Conservation (phyloP, 768 basidiomycete species). For the Leccinum fibrillosum region DNA sequence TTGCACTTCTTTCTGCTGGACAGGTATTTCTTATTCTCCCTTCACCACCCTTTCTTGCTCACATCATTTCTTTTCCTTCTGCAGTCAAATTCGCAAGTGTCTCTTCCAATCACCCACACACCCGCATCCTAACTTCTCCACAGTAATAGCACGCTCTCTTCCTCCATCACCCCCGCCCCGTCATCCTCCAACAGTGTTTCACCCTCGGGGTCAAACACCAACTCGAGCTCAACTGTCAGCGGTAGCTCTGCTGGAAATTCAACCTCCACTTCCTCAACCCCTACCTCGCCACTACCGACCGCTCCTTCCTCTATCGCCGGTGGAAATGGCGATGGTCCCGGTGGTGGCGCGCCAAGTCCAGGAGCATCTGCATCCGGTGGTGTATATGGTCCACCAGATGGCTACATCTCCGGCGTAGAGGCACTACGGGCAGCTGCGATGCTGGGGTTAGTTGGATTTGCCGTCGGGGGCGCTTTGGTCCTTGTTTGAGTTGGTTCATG, state of each 20-base stretch:
- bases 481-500: conserved; percentile 34
- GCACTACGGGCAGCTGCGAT: conserved; percentile 45
- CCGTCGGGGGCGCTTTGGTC: conserved; percentile 48
- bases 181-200: conserved; percentile 22
- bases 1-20: conserved; percentile 26
- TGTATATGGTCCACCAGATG: conserved; percentile 64
- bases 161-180: conserved; percentile 46
- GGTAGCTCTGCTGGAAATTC: conserved; percentile 27
- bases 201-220: conserved; percentile 21
- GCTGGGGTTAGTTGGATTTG: conserved; percentile 42
- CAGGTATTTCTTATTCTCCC: conserved; percentile 26
- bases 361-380: conserved; percentile 45
- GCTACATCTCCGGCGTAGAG: conserved; percentile 57
- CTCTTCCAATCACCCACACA: conserved; percentile 10
- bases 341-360: conserved; percentile 52
- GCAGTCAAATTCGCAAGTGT: conserved; percentile 39
- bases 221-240: conserved; percentile 18
- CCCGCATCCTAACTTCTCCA: conserved; percentile 39
- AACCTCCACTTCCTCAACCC: conserved; percentile 24
- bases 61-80: not conserved
- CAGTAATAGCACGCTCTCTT: conserved; percentile 39
- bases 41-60: not conserved
- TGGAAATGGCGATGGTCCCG: conserved; percentile 42
- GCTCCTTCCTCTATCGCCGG: conserved; percentile 54
- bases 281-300: conserved; percentile 40